A percentile compares a stretch with the other conserved stretches of the same genome.
Conservation (phyloP, 768 basidiomycete species). For the Melanogaster broomeanus region DNA sequence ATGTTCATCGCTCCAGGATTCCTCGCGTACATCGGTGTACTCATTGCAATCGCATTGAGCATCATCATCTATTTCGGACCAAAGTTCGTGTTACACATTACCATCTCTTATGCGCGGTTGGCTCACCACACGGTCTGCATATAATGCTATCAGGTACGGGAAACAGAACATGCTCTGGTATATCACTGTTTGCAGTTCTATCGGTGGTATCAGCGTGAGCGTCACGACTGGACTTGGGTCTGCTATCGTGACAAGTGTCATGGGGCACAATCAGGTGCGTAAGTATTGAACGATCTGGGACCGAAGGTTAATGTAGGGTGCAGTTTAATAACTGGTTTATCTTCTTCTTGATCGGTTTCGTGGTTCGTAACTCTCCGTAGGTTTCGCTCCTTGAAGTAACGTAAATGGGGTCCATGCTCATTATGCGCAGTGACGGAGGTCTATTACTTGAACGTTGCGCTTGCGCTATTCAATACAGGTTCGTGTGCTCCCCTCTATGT, state of each 20-base stretch:
- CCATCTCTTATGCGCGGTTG: constrained; percentile 1
- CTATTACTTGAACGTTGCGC: constrained; percentile 93
- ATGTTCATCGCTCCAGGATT: constrained; percentile 87
- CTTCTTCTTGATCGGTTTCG: constrained; percentile 85
- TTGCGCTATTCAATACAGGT: constrained; percentile 94
- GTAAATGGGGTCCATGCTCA: constrained; percentile 4
- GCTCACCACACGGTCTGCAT: not conserved
- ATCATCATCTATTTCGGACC: constrained; percentile 86
- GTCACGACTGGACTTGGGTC: constrained; percentile 94
- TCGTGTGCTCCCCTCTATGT: constrained; percentile 22
- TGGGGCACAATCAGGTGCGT: constrained; percentile 77
- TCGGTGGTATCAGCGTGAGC: constrained; percentile 93
- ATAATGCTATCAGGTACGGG: constrained; percentile 57
- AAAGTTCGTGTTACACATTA: constrained; percentile 43
- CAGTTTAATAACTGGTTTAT: constrained; percentile 93
- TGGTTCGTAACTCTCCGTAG: constrained; percentile 76
- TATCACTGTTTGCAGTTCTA: constrained; percentile 92
- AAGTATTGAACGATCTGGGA: not conserved
- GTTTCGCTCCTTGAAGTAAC: constrained; percentile 28
- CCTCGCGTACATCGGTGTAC: constrained; percentile 63
- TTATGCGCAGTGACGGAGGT: constrained; percentile 73
- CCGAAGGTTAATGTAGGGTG: not conserved
- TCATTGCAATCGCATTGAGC: constrained; percentile 63
- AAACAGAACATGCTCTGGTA: constrained; percentile 95
- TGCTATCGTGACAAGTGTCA: constrained; percentile 79